These are phyloP conservation scores for Alternaria dauci DNA, from an alignment of 2,329 filamentous ascomycete species.

Conservation along the genomic window DNA sequence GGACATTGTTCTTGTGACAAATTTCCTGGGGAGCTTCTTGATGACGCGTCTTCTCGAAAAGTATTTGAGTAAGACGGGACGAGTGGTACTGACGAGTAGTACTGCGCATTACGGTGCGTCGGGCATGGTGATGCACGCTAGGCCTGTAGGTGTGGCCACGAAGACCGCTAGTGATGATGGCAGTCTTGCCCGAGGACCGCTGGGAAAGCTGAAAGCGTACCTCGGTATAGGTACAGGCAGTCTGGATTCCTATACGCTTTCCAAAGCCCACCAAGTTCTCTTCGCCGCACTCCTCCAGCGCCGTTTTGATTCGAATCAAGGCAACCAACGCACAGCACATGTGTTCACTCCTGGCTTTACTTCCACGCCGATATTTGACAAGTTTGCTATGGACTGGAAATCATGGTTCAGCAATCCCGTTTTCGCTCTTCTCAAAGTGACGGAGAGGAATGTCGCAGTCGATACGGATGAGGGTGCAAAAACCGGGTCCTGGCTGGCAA, in stretches of 20 bases:
- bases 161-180: neutral
- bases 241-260: slow-evolving; percentile 11
- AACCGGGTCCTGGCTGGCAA: slow-evolving; percentile 25
- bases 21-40: slow-evolving; percentile 25
- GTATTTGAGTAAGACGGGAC: slow-evolving; percentile 9
- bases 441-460: slow-evolving; percentile 17
- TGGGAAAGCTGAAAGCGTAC: neutral
- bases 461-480: slow-evolving; percentile 23
- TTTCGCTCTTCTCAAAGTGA: slow-evolving; percentile 19
- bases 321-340: slow-evolving; percentile 10
- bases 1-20: slow-evolving; percentile 20
- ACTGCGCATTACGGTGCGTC: slow-evolving; percentile 10
- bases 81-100: slow-evolving; percentile 26
- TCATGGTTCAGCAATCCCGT: slow-evolving; percentile 21
- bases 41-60: slow-evolving; percentile 25
- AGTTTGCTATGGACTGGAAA: slow-evolving; percentile 17
- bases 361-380: slow-evolving; percentile 19
- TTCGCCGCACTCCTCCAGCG: slow-evolving; percentile 18
- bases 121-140: neutral
- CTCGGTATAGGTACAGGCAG: slow-evolving; percentile 1
- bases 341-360: slow-evolving; percentile 24
- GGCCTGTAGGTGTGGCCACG: neutral
- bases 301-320: slow-evolving; percentile 4
- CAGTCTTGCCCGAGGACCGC: neutral
- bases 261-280: slow-evolving; percentile 28